Percentiles rank a stretch among this genome's conserved stretches.
These are phyloP conservation scores for Aspergillus versicolor DNA, from an alignment of 2,329 filamentous ascomycete genomes.

Conservation along the genomic window DNA sequence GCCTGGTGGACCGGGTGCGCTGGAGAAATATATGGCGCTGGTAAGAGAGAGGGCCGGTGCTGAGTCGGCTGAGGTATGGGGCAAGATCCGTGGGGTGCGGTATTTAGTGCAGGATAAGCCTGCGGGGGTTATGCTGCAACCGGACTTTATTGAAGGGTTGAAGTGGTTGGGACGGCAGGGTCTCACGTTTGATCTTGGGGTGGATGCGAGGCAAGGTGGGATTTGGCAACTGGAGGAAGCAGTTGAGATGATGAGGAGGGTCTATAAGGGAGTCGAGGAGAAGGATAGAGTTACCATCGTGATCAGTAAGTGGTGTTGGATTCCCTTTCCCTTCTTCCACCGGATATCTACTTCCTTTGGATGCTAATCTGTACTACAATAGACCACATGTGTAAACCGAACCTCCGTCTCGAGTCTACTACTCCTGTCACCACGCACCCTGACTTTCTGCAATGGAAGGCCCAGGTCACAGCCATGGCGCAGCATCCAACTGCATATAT, in stretches of 20 bases:
- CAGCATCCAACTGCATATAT: conserved; percentile 70
- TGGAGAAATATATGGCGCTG: conserved; percentile 65
- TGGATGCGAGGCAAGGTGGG: conserved; percentile 77
- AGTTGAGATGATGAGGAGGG: conserved; percentile 66
- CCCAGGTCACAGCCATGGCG: conserved; percentile 66
- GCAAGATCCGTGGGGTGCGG: conserved; percentile 72
- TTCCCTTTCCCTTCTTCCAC: background rate
- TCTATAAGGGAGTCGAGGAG: conserved; percentile 57
- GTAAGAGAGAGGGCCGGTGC: conserved; percentile 50
- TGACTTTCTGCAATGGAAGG: conserved; percentile 67
- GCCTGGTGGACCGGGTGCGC: conserved; percentile 58
- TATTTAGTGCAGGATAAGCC: conserved; percentile 81
- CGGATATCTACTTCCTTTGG: background rate
- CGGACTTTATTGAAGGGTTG: conserved; percentile 64
- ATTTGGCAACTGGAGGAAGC: conserved; percentile 71
- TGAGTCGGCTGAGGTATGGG: conserved; percentile 63
- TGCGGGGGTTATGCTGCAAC: conserved; percentile 61
- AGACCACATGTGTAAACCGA: conserved; percentile 91
- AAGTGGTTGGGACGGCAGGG: conserved; percentile 63
- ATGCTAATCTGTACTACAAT: conserved; percentile 14
- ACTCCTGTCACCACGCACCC: conserved; percentile 49
- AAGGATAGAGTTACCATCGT: conserved; percentile 67
- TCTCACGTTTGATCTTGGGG: conserved; percentile 76
- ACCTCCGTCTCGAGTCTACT: conserved; percentile 59
- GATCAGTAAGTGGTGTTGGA: conserved; percentile 42